Percentiles rank a stretch among this genome's conserved stretches.
Evolutionary conservation across 2,329 filamentous ascomycete species (phyloP).

Genomic region (Pseudodiploospora longispora): DNA sequence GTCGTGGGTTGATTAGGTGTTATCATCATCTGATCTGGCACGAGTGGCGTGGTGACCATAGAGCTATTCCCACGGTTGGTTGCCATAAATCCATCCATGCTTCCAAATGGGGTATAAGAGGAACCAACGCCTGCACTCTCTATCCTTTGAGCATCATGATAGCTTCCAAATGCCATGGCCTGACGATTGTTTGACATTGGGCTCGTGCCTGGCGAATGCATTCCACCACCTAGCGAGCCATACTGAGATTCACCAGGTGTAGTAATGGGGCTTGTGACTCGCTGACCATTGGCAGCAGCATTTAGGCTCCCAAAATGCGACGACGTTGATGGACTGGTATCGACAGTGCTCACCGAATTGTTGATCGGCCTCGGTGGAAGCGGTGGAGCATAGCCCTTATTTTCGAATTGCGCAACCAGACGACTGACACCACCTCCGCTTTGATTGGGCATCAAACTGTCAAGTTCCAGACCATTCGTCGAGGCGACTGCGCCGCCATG

Average conservation of each 20-base stretch:
- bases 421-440: slow-evolving; percentile 22
- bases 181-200: slow-evolving; percentile 22
- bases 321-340: slow-evolving; percentile 18
- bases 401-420: slow-evolving; percentile 34
- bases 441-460: slow-evolving; percentile 17
- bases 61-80: slow-evolving; percentile 19
- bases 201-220: slow-evolving; percentile 22
- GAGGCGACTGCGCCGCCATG: slow-evolving; percentile 7
- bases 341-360: slow-evolving; percentile 19
- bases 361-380: slow-evolving; percentile 26
- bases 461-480: slow-evolving; percentile 19
- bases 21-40: slow-evolving; percentile 14
- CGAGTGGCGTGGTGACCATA: slow-evolving; percentile 16
- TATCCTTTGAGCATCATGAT: slow-evolving; percentile 21
- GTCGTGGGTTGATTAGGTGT: slow-evolving; percentile 12
- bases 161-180: slow-evolving; percentile 22
- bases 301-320: slow-evolving; percentile 25
- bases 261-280: slow-evolving; percentile 23
- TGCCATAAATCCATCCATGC: slow-evolving; percentile 25
- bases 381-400: slow-evolving; percentile 27
- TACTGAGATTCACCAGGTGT: slow-evolving; percentile 25
- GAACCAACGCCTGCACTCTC: slow-evolving; percentile 19
- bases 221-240: slow-evolving; percentile 17
- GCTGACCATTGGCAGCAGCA: slow-evolving; percentile 16
- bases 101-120: slow-evolving; percentile 22